Evolutionary conservation across 2,329 filamentous ascomycete genomes (phyloP), one percentile per base, ranked within the genome.

Genomic region (Nemania abortiva): DNA sequence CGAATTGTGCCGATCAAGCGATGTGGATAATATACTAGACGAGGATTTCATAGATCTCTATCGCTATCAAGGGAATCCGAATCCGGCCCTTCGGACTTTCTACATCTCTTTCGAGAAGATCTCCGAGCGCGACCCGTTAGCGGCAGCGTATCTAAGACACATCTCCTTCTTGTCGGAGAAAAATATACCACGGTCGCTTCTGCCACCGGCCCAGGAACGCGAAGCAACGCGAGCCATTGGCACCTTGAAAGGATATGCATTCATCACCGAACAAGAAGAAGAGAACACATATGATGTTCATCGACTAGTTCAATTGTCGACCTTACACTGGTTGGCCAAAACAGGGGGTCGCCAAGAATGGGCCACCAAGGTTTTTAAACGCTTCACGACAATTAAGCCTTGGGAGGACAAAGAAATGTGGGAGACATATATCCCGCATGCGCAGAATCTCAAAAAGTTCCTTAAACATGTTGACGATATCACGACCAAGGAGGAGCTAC

Each of bases 291-390:
- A 39, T 10, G 45, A 58, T 31, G 29, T 64, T 37, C 54, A 58
- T 39, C 62, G 31, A 22, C 45, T 64, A 20, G 22, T 52, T 18
- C 42, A 22, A 24, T 18, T 31, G 47, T 15, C 55, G 1, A 63
- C 37, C 39, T 9, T 24, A n/a, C 22, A 24, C 24, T 63, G 60
- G 60, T 22, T 63, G 37, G 27, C 27, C 29, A 15, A 31, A n/a
- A 47, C 54, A 1, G 50, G 50, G 55, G 34, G 45, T 4, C 52
- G 37, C 31, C 31, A 29, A 31, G 15, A 45, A 55, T 34, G 50
- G 60, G 9, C 15, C 18, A 27, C 50, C 5, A 47, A 55, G 27
- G 60, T 47, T 15, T 31, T 57, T 9, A 27, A 27, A 27, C 24
- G 5, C 24, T 27, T 27, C 24, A 27, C 24, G 24, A 27, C 24